Evolutionary conservation across 805 yeast genomes (phyloP), one percentile per base, ranked within the genome.

Genomic region (Suhomyces xylopsoci): DNA sequence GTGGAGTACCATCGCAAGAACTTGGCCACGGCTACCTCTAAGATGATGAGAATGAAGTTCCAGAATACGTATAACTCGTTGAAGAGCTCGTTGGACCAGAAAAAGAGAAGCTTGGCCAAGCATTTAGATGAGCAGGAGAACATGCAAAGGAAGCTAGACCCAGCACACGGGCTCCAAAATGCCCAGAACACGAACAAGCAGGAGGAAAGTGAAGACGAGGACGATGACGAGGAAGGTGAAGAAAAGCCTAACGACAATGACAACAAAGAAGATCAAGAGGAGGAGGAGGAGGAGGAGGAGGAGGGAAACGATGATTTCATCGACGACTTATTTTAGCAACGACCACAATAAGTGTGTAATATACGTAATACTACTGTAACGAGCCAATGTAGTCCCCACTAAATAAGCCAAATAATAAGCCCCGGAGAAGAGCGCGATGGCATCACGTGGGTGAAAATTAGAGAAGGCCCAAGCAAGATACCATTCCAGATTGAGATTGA

Each of bases 21-120:
- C 61, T 81, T 90, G 47, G 82, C 79, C 19, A 84, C 85, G 6
- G 91, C 92, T 3, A 79, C 84, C 48, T 90, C 90, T 64, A 92
- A 93, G 60, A 86, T 93, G 71, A 79, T 94, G 82, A 84, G 86
- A 63, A 88, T 86, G 68, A 85, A 97, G 71, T 88, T 92, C 66
- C 79, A 85, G 61, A 94, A 88, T 58, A 91, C 87, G 49, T 88
- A 90, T 49, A 81, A 79, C 53, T 85, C 92, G 55, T 78, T 94
- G 63, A 85, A 84, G 67, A 84, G 85, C 51, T 97, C 93, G 61
- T 78, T 90, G 54, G 97, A 90, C 51, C 78, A 84, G 63, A 94
- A 93, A 74, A 81, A 80, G 69, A 77, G 85, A 54, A 90, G 87
- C 61, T 73, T 91, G 60, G 62, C 64, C 40, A 68, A 62, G 54